Evolutionary conservation across 1,139 yeast genomes (phyloP), one percentile per base, ranked within the genome.

Genomic region (Diutina catenulata): DNA sequence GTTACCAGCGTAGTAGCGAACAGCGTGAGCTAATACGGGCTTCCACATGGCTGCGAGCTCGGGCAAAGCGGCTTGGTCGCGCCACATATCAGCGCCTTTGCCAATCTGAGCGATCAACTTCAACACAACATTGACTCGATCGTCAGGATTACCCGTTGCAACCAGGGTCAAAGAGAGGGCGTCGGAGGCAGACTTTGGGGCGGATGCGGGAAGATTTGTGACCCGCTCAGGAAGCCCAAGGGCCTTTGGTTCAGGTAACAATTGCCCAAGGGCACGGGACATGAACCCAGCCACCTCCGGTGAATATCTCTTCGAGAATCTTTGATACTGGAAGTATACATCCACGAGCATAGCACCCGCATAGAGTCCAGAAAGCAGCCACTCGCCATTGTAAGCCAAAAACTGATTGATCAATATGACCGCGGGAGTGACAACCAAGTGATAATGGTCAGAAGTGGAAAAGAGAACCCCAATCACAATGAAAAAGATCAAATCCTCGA

Each of bases 401-500:
- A 75, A 65, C 55, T 86, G 91, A 39, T 80, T 74, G 64, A 87
- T 75, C 33, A 86, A 57, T 29, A 91, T 70, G 28, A 76, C 62
- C 2, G 93, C 71, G 2, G 97, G 95, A 0, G 96, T 87, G 4
- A 80, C 88, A 14, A 91, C 80, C 45, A 86, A 68, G 64, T 93
- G 97, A 57, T 84, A 91, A 52, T 87, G 93, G 64, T 93, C 99
- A 0, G 98, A 91, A 1, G 96, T 84, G 1, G 98, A 87, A 52
- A 82, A 93, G 9, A 88, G 54, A 40, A 70, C 63, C 8, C 96
- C 96, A 43, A 87, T 67, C 18, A 86, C 51, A 0, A 76, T 68
- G 50, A 80, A 83, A 43, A 80, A 71, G 5, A 83, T 60, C 42
- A 87, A 57, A 52, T 87, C 94, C 21, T 72, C 61, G 39, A 59